Base-by-base conservation (phyloP, 176 grass and related monocot genomes). In the Zizania latifolia region DNA sequence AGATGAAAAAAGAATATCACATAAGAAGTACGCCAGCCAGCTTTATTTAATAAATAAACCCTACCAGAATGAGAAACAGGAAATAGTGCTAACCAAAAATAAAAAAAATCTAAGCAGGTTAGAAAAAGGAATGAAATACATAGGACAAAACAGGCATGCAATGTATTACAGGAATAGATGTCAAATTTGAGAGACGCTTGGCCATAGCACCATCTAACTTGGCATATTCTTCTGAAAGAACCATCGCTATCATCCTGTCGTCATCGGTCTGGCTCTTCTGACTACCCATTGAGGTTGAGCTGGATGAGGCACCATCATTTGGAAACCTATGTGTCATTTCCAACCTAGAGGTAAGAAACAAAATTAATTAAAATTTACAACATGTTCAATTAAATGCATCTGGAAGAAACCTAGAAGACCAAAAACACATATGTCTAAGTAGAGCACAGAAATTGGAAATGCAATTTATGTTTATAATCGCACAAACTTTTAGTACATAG, bases 201-300 rank as follows among this genome's bases (percentile, higher is more conserved):
- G 95, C 86, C 86, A 94, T 82, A 37, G 87, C 89, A 77, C 87
- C 89, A 92, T 99, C 92, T 81, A 99, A 77, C 76, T 86, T 90
- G 16, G 91, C 82, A 71, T 92, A 99, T 83, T 99, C 95, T 90
- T 99, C 92, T 8, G 89, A 89, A 59, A 99, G 95, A 84, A 99
- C 87, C 72, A 92, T 81, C 62, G 95, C 95, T 82, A 99, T 99
- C 95, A 94, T 94, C 75, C 61, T 84, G 80, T 99, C 95, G 74
- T 94, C 92, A 72, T 85, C 38, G 10, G 88, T 97, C 41, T 94
- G 72, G 44, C 59, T 88, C 24, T 16, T 85, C 27, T 88, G 89
- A 72, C 81, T 92, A 58, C 91, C 88, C 76, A 75, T 29, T 60
- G 79, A 86, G 40, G 89, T 89, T 35, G 86, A 93, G 55, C 86